Evolutionary conservation across 306 rosid species (phyloP), one percentile per base, ranked within the genome.

Genomic region (Begonia fuchsioides): DNA sequence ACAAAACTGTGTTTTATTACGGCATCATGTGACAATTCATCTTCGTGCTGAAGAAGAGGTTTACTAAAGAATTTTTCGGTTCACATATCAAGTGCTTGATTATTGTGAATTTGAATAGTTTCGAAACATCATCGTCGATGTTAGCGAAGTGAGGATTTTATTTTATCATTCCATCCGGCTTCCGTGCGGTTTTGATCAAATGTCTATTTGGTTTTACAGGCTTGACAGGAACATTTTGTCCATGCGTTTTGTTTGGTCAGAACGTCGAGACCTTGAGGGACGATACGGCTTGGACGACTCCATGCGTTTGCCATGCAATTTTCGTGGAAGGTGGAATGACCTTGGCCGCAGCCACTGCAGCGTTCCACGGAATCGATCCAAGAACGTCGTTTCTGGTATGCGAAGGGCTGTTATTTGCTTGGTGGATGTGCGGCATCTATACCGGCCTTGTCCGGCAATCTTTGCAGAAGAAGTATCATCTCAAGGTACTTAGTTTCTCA

Each of bases 351-450:
- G 94, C 75, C 17, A 82, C 96, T 54, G 76, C 75, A 51, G 13
- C 77, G 52, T 13, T 77, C 48, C 66, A 86, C 54, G 83, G 81
- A 62, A 0, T 76, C 54, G 79, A 86, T 43, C 93, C 87, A 0
- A 78, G 74, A 47, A 74, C 90, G 12, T 15, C 76, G 26, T 79
- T 82, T 59, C 96, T 92, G 53, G 48, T 92, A 39, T 52, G 72
- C 10, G 98, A 92, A 83, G 93, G 98, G 39, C 76, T 86, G 51
- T 47, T 92, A 15, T 92, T 92, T 68, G 72, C 93, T 32, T 92
- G 98, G 98, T 85, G 98, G 98, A 82, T 92, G 88, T 92, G 96
- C 55, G 96, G 96, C 56, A 79, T 80, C 51, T 81, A 85, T 62
- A 80, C 86, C 20, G 98, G 98, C 66, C 83, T 77, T 58, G 75